A percentile compares a stretch with the other conserved stretches of the same genome.
Evolutionary conservation across 2,329 filamentous ascomycete species (phyloP).

Genomic region (Cylindrodendrum hubeiense): DNA sequence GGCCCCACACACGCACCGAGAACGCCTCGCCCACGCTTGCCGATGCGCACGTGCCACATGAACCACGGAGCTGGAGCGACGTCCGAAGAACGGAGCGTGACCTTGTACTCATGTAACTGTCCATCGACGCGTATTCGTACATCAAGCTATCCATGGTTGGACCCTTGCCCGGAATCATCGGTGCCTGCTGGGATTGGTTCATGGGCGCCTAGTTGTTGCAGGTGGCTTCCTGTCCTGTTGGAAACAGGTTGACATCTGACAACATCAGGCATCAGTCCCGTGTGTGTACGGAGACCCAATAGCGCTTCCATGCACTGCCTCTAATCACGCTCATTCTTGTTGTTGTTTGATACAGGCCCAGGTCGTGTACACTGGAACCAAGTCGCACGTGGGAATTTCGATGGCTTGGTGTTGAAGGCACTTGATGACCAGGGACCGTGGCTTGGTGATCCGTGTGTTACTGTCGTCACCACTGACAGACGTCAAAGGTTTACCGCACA

Average conservation of each 20-base stretch:
- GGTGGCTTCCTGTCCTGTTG: not conserved
- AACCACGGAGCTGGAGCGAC: conserved; percentile 24
- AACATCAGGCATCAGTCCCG: conserved; percentile 20
- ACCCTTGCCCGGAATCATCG: conserved; percentile 1
- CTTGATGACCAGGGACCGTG: not conserved
- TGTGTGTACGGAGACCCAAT: not conserved
- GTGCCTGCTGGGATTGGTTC: conserved; percentile 2
- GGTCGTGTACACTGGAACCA: not conserved
- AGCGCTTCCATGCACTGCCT: not conserved
- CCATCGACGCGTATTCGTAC: conserved; percentile 12
- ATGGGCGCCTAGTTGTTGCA: not conserved
- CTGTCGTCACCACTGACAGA: not conserved
- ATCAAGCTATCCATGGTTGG: not conserved
- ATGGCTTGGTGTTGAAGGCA: conserved; percentile 2
- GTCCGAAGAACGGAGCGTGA: conserved; percentile 17
- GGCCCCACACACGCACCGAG: conserved; percentile 37
- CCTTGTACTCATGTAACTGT: not conserved
- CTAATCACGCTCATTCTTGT: conserved; percentile 6
- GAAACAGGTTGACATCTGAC: not conserved
- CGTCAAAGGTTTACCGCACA: conserved; percentile 9
- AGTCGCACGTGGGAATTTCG: not conserved
- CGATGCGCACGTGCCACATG: conserved; percentile 41
- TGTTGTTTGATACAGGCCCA: not conserved
- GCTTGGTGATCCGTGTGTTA: conserved; percentile 6
- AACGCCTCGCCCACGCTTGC: conserved; percentile 30